phyloP scores from a whole-genome alignment of 2,329 filamentous ascomycete species.

The Clonostachys chloroleuca region DNA sequence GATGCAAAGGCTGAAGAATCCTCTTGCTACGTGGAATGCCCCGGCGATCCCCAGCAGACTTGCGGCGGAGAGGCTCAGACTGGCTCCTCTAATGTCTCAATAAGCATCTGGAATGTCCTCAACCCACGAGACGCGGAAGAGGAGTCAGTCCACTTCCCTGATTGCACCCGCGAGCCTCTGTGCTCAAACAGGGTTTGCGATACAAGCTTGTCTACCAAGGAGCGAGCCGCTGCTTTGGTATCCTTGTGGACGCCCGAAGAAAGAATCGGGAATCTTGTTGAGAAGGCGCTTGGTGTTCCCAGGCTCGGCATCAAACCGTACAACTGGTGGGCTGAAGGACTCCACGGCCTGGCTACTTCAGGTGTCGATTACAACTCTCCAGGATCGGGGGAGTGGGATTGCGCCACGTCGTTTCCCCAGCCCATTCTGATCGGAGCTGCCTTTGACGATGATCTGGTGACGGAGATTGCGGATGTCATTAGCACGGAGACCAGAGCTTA shows the following conservation, averaged over 20 bases:
- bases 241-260: slow-evolving; percentile 21
- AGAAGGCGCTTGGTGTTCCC: slow-evolving; percentile 15
- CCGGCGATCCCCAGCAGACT: too few relatives aligned
- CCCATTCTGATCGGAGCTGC: slow-evolving; percentile 58
- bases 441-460: slow-evolving; percentile 58
- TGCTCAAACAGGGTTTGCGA: slow-evolving; percentile 10
- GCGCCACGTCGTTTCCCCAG: slow-evolving; percentile 58
- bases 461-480: slow-evolving; percentile 47
- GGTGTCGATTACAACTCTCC: slow-evolving; percentile 41
- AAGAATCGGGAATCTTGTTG: slow-evolving; percentile 20
- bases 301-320: slow-evolving; percentile 25
- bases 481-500: slow-evolving; percentile 60
- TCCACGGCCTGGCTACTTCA: slow-evolving; percentile 54
- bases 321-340: slow-evolving; percentile 57
- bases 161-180: too few relatives aligned
- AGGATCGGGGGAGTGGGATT: background rate
- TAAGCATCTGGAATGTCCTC: too few relatives aligned
- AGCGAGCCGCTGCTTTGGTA: slow-evolving; percentile 20
- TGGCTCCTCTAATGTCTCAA: too few relatives aligned
- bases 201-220: slow-evolving; percentile 13
- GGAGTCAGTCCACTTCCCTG: too few relatives aligned
- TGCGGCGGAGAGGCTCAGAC: too few relatives aligned
- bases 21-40: too few relatives aligned
- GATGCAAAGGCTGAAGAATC: too few relatives aligned
- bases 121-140: too few relatives aligned